Evolutionary conservation across 495 filamentous ascomycete species (phyloP).

Genomic region (Letharia columbiana): DNA sequence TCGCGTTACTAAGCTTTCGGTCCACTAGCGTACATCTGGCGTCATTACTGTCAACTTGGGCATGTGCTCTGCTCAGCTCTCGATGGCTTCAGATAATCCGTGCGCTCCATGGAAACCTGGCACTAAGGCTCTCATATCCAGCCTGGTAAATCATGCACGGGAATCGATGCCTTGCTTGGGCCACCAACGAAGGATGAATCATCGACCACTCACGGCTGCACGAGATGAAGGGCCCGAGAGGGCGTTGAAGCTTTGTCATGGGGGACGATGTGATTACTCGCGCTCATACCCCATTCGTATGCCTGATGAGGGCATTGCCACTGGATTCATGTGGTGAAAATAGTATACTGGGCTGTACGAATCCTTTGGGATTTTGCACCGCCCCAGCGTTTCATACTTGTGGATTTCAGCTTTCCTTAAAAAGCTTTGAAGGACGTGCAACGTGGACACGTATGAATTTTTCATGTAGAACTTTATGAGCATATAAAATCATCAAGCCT

Average conservation of each 20-base stretch:
- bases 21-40: neutral
- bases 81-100: neutral
- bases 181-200: neutral
- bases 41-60: neutral
- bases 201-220: neutral
- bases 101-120: neutral
- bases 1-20: neutral
- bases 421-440: neutral
- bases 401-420: neutral
- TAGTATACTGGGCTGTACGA: neutral
- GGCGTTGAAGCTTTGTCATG: neutral
- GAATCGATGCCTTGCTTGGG: neutral
- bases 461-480: too few relatives aligned
- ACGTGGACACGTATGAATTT: neutral
- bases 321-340: neutral
- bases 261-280: neutral
- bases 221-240: neutral
- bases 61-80: neutral
- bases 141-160: neutral
- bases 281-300: neutral
- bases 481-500: neutral
- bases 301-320: neutral
- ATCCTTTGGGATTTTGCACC: slow-evolving; percentile 1
- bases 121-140: neutral
- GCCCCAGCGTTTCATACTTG: neutral